phyloP scores from a whole-genome alignment of 176 grass and related monocot species.

The Aegilops tauschii region DNA sequence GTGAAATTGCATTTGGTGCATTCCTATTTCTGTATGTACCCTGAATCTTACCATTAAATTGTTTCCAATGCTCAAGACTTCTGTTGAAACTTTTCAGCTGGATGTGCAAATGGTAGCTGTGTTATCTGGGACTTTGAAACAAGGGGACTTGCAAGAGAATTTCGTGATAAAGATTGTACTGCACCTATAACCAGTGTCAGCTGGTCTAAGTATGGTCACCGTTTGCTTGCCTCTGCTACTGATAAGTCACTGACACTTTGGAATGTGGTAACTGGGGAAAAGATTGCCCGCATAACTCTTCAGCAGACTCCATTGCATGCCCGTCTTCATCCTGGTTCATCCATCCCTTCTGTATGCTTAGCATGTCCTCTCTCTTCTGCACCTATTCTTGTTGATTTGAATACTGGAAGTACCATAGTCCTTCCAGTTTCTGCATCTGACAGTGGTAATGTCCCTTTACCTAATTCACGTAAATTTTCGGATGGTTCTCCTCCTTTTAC shows the following conservation, averaged over 20 bases:
- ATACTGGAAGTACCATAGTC: slow-evolving; percentile 68
- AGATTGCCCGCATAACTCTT: slow-evolving; percentile 80
- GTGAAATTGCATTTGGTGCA: slow-evolving; percentile 14
- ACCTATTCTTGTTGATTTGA: slow-evolving; percentile 90
- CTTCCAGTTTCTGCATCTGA: slow-evolving; percentile 82
- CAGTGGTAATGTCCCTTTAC: slow-evolving; percentile 44
- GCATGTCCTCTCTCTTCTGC: slow-evolving; percentile 96
- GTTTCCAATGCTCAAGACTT: neutral
- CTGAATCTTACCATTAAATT: neutral
- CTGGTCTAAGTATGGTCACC: slow-evolving; percentile 92
- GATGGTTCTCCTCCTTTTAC: slow-evolving; percentile 92
- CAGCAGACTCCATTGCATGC: slow-evolving; percentile 94
- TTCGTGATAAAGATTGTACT: slow-evolving; percentile 81
- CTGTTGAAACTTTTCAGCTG: slow-evolving; percentile 62
- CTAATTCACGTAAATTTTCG: slow-evolving; percentile 77
- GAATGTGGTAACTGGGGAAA: slow-evolving; percentile 75
- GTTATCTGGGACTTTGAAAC: slow-evolving; percentile 99
- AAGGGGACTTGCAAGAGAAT: slow-evolving; percentile 84
- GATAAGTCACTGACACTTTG: slow-evolving; percentile 92
- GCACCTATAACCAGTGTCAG: slow-evolving; percentile 93
- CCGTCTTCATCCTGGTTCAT: slow-evolving; percentile 64
- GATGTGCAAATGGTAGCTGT: slow-evolving; percentile 85
- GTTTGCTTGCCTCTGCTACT: slow-evolving; percentile 94
- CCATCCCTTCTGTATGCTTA: slow-evolving; percentile 69
- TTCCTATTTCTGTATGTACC: neutral